A percentile compares a stretch with the other conserved stretches of the same genome.
phyloP scores from a whole-genome alignment of 495 filamentous ascomycete genomes.

The Talaromyces proteolyticus region DNA sequence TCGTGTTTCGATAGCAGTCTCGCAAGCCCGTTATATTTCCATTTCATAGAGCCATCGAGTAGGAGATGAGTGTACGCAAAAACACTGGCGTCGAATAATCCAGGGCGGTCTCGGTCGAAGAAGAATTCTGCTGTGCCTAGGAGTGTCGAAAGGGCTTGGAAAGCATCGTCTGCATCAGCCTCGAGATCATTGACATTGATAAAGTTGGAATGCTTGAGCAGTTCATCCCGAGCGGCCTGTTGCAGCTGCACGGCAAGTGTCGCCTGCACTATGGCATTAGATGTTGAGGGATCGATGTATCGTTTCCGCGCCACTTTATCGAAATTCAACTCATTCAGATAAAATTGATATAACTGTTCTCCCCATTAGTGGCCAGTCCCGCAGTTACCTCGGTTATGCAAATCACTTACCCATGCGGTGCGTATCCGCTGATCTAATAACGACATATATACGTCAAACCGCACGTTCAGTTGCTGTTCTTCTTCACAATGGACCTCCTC shows the following conservation, averaged over 20 bases:
- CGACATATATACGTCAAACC: slow-evolving; percentile 73
- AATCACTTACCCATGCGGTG: slow-evolving; percentile 70
- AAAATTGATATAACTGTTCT: slow-evolving; percentile 67
- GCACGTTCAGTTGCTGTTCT: slow-evolving; percentile 48
- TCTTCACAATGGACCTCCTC: slow-evolving; percentile 40
- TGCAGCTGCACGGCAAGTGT: slow-evolving; percentile 61
- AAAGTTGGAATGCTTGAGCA: slow-evolving; percentile 55
- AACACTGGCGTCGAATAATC: slow-evolving; percentile 77
- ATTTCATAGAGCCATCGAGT: slow-evolving; percentile 52
- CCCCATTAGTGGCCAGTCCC: not conserved
- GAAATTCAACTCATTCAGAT: slow-evolving; percentile 64
- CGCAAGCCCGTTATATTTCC: slow-evolving; percentile 44
- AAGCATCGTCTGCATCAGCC: slow-evolving; percentile 61
- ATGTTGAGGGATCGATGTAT: slow-evolving; percentile 62
- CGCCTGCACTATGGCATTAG: slow-evolving; percentile 54
- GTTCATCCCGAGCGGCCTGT: slow-evolving; percentile 63
- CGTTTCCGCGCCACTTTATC: slow-evolving; percentile 54
- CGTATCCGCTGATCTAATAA: slow-evolving; percentile 77
- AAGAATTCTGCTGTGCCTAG: slow-evolving; percentile 63
- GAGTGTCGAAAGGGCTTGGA: slow-evolving; percentile 66
- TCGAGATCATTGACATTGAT: slow-evolving; percentile 62
- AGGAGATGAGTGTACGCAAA: slow-evolving; percentile 90
- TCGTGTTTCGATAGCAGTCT: slow-evolving; percentile 32
- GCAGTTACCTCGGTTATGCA: not conserved
- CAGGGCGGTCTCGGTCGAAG: slow-evolving; percentile 56